phyloP scores from a whole-genome alignment of 2,329 filamentous ascomycete genomes.

The Tolypocladium pustulatum region DNA sequence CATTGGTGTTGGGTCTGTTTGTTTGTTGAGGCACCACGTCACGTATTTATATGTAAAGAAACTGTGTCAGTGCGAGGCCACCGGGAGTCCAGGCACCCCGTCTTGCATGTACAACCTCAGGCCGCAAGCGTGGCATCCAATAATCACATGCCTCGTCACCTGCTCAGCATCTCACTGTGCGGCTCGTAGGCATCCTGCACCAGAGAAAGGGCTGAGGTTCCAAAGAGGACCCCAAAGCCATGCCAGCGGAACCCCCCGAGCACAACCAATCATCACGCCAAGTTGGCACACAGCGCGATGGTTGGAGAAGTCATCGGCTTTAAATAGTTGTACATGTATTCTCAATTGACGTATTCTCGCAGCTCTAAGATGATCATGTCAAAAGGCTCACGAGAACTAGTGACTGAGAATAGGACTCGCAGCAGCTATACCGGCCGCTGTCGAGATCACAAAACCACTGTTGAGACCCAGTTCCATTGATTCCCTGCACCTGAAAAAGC shows the following conservation, averaged over 20 bases:
- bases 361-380: constrained; percentile 11
- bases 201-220: too few relatives aligned
- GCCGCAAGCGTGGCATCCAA: not conserved
- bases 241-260: not conserved
- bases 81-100: not conserved
- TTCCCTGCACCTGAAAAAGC: constrained; percentile 21
- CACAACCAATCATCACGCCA: not conserved
- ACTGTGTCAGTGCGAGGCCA: not conserved
- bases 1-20: not conserved
- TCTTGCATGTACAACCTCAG: not conserved
- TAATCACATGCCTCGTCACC: not conserved
- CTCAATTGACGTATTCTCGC: constrained; percentile 14
- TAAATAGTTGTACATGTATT: constrained; percentile 16
- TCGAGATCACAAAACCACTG: constrained; percentile 20
- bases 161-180: not conserved
- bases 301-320: not conserved
- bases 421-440: constrained; percentile 16
- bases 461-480: constrained; percentile 23
- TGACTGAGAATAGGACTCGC: constrained; percentile 8
- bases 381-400: constrained; percentile 12
- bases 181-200: too few relatives aligned
- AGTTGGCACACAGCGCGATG: not conserved
- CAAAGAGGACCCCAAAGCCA: too few relatives aligned
- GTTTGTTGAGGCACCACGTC: not conserved
- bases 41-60: not conserved